Evolutionary conservation across 208 protist genomes (phyloP).

Genomic region (Giardia muris): DNA sequence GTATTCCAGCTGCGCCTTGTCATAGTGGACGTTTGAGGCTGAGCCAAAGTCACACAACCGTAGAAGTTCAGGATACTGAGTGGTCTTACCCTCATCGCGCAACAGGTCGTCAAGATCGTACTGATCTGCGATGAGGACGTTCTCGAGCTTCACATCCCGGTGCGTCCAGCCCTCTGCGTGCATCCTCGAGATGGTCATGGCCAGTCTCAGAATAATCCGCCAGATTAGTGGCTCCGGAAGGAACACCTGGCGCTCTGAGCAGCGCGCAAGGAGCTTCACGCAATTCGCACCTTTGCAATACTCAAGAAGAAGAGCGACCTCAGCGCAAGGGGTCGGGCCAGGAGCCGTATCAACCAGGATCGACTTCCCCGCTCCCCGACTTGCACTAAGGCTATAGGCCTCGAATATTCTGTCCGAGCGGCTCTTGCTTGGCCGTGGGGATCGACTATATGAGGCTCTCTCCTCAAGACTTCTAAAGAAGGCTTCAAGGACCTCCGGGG

Average conservation of each 20-base stretch:
- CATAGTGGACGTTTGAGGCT: background rate
- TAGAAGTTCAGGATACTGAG: background rate
- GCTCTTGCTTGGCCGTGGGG: too few relatives aligned
- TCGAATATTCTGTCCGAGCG: too few relatives aligned
- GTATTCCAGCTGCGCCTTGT: background rate
- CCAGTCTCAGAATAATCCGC: background rate
- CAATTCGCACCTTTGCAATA: background rate
- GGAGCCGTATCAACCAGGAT: too few relatives aligned
- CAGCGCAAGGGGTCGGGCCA: background rate
- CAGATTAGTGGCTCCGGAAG: background rate
- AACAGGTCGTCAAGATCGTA: background rate
- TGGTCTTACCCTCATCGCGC: background rate
- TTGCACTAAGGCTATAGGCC: too few relatives aligned
- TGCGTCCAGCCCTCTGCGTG: background rate
- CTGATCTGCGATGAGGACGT: background rate
- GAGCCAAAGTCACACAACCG: conserved; percentile 18
- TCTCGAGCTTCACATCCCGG: conserved; percentile 23
- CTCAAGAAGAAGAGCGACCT: background rate
- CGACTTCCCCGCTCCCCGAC: too few relatives aligned
- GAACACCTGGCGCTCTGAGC: background rate
- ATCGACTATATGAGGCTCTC: too few relatives aligned
- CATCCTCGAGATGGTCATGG: background rate
- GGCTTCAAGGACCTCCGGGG: too few relatives aligned
- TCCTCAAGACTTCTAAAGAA: too few relatives aligned
- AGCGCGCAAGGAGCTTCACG: background rate